phyloP scores from a whole-genome alignment of 2,329 filamentous ascomycete species.

The Sordariomycetes sp. region DNA sequence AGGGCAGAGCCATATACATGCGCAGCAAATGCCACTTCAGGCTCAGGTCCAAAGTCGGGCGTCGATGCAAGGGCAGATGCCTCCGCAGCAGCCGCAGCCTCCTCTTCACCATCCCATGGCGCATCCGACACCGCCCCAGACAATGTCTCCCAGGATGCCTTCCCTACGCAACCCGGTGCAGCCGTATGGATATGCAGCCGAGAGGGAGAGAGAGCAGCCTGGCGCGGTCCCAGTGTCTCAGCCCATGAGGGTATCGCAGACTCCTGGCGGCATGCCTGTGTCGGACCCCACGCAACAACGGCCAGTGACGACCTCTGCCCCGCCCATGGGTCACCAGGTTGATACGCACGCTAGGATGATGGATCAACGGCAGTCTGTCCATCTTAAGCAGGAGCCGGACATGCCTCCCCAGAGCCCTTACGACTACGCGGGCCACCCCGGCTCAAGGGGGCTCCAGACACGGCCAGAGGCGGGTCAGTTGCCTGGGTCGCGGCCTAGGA shows the following conservation, averaged over 20 bases:
- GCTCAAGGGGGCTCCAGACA: neutral
- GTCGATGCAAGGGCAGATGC: conserved; percentile 15
- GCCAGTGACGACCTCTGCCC: neutral
- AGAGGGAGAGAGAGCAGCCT: neutral
- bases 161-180: conserved; percentile 28
- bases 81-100: conserved; percentile 15
- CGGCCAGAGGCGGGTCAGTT: neutral
- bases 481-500: neutral
- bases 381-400: conserved; percentile 3
- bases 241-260: neutral
- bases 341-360: neutral
- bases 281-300: neutral
- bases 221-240: neutral
- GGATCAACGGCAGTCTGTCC: neutral
- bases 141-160: conserved; percentile 31
- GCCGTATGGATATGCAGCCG: conserved; percentile 20
- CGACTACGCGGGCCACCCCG: neutral
- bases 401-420: neutral
- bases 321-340: neutral
- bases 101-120: conserved; percentile 20
- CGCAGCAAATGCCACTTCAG: conserved; percentile 1
- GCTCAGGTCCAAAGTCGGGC: neutral
- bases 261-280: neutral
- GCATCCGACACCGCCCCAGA: conserved; percentile 22
- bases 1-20: conserved; percentile 6